Base-by-base conservation (phyloP, 345 rosid species). In the Citrus unshiu region DNA sequence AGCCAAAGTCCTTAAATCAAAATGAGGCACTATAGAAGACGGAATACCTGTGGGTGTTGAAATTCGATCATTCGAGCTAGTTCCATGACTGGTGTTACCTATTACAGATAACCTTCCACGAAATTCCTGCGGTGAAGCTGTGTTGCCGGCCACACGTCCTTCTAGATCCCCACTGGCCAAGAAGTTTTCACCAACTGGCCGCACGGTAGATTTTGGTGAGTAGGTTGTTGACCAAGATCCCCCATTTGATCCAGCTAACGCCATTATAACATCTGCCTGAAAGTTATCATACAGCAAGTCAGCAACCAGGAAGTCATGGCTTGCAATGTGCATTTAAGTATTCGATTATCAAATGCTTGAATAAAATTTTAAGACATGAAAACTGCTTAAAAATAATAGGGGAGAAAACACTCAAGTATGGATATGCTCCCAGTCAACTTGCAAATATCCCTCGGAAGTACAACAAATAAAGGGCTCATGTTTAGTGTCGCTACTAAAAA, bases 211-310 rank as follows among this genome's bases (percentile, higher is more conserved):
- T 79, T 92, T 93, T 29, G 95, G 89, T 6, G 95, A 90, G 91
- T 84, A 89, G 12, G 85, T 85, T 4, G 99, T 96, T 30, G 99
- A 90, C 99, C 99, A 96, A 18, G 99, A 94, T 76, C 92, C 95
- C 69, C 98, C 98, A 63, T 89, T 96, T 75, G 98, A 96, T 80
- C 99, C 95, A 39, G 99, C 99, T 70, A 96, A 81, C 30, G 97
- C 92, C 99, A 96, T 92, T 83, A 96, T 96, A 77, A 91, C 89
- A 79, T 96, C 98, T 27, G 97, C 98, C 99, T 96, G 93, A 83
- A 82, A 81, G 71, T 65, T 61, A 74, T 72, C 75, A 81, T n/a
- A 68, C 64, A 69, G 78, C 77, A 78, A 73, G 72, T 29, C 64
- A 69, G 78, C 77, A 78, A 71, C 72, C 35, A 73, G 30, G 32